Evolutionary conservation across 1,284 basidiomycete species (phyloP), one percentile per base, ranked within the genome.

Genomic region (Trichosporon coremiiforme): DNA sequence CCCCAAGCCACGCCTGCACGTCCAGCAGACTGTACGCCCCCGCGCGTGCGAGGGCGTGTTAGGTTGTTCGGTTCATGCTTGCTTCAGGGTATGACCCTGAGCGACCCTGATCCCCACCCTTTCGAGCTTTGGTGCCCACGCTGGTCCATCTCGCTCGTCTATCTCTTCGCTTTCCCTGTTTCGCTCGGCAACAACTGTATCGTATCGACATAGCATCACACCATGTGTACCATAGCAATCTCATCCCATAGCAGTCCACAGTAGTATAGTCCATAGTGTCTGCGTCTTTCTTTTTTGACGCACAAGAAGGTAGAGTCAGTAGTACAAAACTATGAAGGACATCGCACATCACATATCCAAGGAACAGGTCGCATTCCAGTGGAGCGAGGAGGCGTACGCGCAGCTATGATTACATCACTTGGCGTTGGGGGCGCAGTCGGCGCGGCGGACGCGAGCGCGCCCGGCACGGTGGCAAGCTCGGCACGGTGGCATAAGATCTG

Each of bases 41-140:
- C 25, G 50, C 9, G 36, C 36, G 33, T 13, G 50, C 50, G 50
- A 53, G 50, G 50, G 20, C 50, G 50, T 53, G 50, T 53, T 53
- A 53, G 50, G 50, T 53, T 53, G 50, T 53, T 53, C 50, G 50
- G 50, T 53, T 53, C 50, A 53, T 22, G 50, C 50, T 53, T 53
- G 50, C 50, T 22, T 25, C 50, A 53, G 50, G 50, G 8, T 20
- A 5, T 8, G 7, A 17, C 50, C 50, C 50, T 53, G 50, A 53
- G 50, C 25, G 10, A 17, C 9, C 50, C 50, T 53, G 20, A 53
- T 53, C 50, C 25, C 50, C 50, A 53, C 20, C 22, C 15, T 17
- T 53, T 53, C 15, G 6, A 53, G 15, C 50, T 17, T 22, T 8
- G 36, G 8, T 9, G 50, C 50, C 50, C 50, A 53, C 50, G 50